Conservation (phyloP, 768 basidiomycete species). For the Chalciporus piperatus region DNA sequence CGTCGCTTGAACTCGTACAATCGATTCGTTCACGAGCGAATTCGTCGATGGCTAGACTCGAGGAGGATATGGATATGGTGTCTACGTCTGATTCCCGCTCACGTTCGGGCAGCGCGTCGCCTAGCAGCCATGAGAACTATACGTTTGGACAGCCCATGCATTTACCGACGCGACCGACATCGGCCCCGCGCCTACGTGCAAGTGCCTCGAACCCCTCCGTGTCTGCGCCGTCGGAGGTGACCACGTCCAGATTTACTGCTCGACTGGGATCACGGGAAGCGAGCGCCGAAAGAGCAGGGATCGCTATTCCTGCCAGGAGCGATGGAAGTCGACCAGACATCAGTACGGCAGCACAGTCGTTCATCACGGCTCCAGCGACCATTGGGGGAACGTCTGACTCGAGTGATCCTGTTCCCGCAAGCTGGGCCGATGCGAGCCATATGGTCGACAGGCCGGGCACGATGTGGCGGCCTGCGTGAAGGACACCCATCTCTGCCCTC, state of each 20-base stretch:
- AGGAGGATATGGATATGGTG: slow-evolving; percentile 48
- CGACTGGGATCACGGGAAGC: slow-evolving; percentile 16
- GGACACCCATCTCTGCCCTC: slow-evolving; percentile 11
- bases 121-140: slow-evolving; percentile 61
- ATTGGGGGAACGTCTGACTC: slow-evolving; percentile 54
- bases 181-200: slow-evolving; percentile 18
- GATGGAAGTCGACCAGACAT: slow-evolving; percentile 53
- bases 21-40: slow-evolving; percentile 52
- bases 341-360: slow-evolving; percentile 67
- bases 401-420: slow-evolving; percentile 44
- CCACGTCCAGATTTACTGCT: slow-evolving; percentile 22
- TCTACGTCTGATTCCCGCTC: slow-evolving; percentile 36
- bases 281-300: slow-evolving; percentile 19
- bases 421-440: slow-evolving; percentile 45
- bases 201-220: slow-evolving; percentile 20
- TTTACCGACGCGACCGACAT: slow-evolving; percentile 20
- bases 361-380: slow-evolving; percentile 64
- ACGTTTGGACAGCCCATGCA: slow-evolving; percentile 68
- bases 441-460: slow-evolving; percentile 41
- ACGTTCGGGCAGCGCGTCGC: slow-evolving; percentile 46
- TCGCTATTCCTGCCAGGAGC: slow-evolving; percentile 27
- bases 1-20: slow-evolving; percentile 57
- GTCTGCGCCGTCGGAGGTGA: slow-evolving; percentile 24
- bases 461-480: slow-evolving; percentile 40
- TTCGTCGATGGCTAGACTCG: slow-evolving; percentile 68